phyloP scores from a whole-genome alignment of 176 grass and related monocot species.

The Musa acuminata region DNA sequence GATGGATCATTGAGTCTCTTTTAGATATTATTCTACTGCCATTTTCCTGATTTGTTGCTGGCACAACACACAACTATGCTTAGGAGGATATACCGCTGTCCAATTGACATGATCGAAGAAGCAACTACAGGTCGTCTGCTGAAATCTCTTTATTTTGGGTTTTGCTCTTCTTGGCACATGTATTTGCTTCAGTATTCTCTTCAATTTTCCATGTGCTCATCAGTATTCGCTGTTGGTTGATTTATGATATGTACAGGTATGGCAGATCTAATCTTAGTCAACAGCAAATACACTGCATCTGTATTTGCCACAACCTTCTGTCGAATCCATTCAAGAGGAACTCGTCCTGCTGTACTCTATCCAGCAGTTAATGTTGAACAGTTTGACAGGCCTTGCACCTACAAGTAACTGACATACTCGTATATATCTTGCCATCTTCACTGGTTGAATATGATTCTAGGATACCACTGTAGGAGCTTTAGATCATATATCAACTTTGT shows the following conservation, averaged over 20 bases:
- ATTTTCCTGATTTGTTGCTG: conserved; percentile 91
- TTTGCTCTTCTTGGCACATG: not conserved
- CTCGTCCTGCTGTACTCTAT: conserved; percentile 62
- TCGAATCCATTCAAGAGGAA: conserved; percentile 55
- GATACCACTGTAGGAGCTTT: not conserved
- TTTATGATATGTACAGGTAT: conserved; percentile 42
- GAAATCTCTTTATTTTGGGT: too few relatives aligned
- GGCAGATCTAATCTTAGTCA: conserved; percentile 93
- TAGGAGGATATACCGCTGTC: conserved; percentile 68
- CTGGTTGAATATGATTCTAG: not conserved
- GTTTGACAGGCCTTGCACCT: conserved; percentile 55
- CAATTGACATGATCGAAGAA: conserved; percentile 86
- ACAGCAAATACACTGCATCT: conserved; percentile 83
- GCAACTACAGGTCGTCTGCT: conserved; percentile 58
- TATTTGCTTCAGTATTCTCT: not conserved
- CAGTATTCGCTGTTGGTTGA: not conserved
- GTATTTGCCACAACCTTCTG: conserved; percentile 73
- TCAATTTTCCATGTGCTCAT: not conserved
- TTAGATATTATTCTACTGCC: conserved; percentile 84
- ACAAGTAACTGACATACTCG: conserved; percentile 75
- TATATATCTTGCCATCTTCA: conserved; percentile 27
- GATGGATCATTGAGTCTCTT: conserved; percentile 1
- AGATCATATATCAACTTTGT: not conserved
- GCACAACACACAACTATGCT: conserved; percentile 78
- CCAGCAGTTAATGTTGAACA: conserved; percentile 79